Base-by-base conservation (phyloP, 1,139 yeast genomes). In the Wickerhamomyces sp. region DNA sequence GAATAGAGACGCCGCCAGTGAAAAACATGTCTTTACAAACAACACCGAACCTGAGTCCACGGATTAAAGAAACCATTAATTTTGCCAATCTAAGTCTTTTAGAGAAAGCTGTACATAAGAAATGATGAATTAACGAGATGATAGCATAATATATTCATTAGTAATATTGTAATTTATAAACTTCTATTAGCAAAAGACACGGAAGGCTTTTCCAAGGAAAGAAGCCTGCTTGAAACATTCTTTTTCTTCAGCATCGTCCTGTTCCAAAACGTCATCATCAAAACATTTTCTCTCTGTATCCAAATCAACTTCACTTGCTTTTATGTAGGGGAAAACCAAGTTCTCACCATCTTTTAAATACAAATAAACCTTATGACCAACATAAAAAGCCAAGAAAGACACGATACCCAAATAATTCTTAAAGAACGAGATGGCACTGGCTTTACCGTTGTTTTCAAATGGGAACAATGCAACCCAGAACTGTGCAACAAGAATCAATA, bases 391-490 rank as follows among this genome's bases (percentile, higher is more conserved):
- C 6, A 61, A 58, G 21, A 74, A 38, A 27, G 72, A 66, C 21
- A 75, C 63, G n/a, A 67, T 65, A 34, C 78, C 72, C 42, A 75
- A 54, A 53, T 72, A 75, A 18, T 63, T 55, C 52, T 66, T 62
- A 62, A 76, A 75, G 52, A 76, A 76, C 37, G 45, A 49, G 8
- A 48, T 39, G 4, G 47, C 52, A 39, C 52, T 41, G 51, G 80
- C 72, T 51, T 57, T 59, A 38, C 79, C 75, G 18, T 46, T 36
- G 4, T 55, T 68, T 5, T 76, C 78, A 31, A 79, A 52, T 29
- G 91, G 91, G 61, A 62, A 80, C 33, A 81, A 60, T 3, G 87
- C 81, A 30, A 75, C 65, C 87, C 87, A 82, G 58, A 82, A 76
- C 60, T 84, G 93, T 21, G 83, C 81, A 41, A 71, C 59, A 40